phyloP scores from a whole-genome alignment of 805 yeast genomes.

The Starmerella vitae region DNA sequence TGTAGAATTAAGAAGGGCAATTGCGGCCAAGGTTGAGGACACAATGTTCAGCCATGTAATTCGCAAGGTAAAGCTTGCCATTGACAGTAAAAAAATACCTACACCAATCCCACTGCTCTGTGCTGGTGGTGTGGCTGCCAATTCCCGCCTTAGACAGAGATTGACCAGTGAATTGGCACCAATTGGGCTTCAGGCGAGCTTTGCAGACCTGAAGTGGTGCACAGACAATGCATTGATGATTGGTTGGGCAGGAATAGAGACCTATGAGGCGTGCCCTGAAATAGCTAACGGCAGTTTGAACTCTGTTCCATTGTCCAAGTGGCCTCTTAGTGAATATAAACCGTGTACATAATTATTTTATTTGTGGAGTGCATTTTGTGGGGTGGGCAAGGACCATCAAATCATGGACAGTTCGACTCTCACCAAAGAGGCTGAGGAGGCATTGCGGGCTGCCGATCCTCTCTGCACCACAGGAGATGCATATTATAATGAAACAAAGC shows the following conservation, averaged over 20 bases:
- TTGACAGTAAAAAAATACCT: constrained; percentile 20
- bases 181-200: constrained; percentile 34
- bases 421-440: constrained; percentile 34
- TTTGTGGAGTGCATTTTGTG: background rate
- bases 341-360: background rate
- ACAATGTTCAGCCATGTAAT: constrained; percentile 60
- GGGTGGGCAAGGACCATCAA: background rate
- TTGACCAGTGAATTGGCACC: constrained; percentile 19
- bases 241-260: constrained; percentile 92
- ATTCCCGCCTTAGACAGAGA: constrained; percentile 26
- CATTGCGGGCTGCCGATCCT: constrained; percentile 37
- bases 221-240: constrained; percentile 96
- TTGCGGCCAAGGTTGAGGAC: constrained; percentile 36
- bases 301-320: constrained; percentile 56
- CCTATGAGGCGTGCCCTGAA: constrained; percentile 37
- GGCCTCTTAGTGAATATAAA: constrained; percentile 55
- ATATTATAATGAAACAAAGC: constrained; percentile 29
- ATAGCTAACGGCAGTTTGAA: constrained; percentile 25
- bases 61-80: constrained; percentile 44
- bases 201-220: constrained; percentile 61
- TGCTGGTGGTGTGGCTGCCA: constrained; percentile 93
- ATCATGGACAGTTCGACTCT: constrained; percentile 39
- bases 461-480: constrained; percentile 40
- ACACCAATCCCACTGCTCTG: constrained; percentile 38
- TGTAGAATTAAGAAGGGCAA: constrained; percentile 14